Conservation (phyloP, 345 rosid species). For the Balakata baccata region DNA sequence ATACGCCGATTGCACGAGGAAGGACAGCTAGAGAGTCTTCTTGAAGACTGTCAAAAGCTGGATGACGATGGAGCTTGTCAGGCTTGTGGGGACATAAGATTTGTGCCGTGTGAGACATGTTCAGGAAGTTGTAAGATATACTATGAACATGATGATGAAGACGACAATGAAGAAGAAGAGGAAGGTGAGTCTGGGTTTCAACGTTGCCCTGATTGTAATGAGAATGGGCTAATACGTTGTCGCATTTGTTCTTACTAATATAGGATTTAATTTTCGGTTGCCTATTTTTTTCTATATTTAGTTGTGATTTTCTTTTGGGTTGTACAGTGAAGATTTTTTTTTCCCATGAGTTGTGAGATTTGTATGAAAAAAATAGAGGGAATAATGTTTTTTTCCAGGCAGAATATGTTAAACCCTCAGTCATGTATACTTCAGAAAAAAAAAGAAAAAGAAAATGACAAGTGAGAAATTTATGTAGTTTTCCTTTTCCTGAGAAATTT, state of each 20-base stretch:
- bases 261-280: too few species aligned
- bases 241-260: slow-evolving; percentile 50
- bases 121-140: slow-evolving; percentile 88
- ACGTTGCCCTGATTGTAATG: slow-evolving; percentile 35
- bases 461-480: too few species aligned
- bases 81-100: slow-evolving; percentile 88
- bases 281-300: too few species aligned
- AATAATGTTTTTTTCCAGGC: too few species aligned
- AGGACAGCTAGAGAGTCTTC: slow-evolving; percentile 23
- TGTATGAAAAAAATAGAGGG: too few species aligned
- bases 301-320: too few species aligned
- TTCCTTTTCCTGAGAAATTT: too few species aligned
- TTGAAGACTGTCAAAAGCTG: slow-evolving; percentile 47
- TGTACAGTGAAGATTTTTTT: too few species aligned
- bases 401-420: too few species aligned
- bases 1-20: slow-evolving; percentile 28
- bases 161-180: slow-evolving; percentile 26
- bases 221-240: slow-evolving; percentile 35
- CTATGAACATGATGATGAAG: slow-evolving; percentile 41
- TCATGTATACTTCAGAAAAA: too few species aligned
- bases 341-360: too few species aligned
- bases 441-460: too few species aligned
- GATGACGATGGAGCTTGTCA: slow-evolving; percentile 53
- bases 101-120: slow-evolving; percentile 90
- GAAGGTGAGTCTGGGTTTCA: slow-evolving; percentile 54